phyloP scores from a whole-genome alignment of 129 eudicot genomes.

The Solidago caesia region DNA sequence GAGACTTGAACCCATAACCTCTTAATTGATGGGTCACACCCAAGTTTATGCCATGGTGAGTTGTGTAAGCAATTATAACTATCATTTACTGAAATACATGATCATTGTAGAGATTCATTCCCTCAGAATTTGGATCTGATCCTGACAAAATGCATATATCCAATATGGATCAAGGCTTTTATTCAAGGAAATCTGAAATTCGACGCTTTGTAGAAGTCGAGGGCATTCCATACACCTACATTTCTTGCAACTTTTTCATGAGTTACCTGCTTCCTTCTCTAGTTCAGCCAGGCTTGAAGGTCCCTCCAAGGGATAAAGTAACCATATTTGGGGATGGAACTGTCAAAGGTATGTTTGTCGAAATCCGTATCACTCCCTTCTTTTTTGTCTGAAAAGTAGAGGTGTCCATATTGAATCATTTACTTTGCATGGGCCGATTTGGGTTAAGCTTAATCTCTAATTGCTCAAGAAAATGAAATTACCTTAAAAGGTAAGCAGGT shows the following conservation, averaged over 20 bases:
- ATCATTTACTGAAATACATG: not conserved
- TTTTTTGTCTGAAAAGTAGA: not conserved
- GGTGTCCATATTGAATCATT: not conserved
- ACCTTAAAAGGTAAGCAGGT: not conserved
- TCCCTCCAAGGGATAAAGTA: slow-evolving; percentile 80
- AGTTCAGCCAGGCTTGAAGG: slow-evolving; percentile 65
- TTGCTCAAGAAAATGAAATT: not conserved
- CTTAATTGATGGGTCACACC: not conserved
- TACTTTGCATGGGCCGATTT: not conserved
- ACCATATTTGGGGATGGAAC: slow-evolving; percentile 77
- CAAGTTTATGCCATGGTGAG: not conserved
- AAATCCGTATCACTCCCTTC: not conserved
- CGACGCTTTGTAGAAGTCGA: slow-evolving; percentile 75
- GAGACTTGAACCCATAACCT: too few species aligned
- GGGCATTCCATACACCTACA: slow-evolving; percentile 69
- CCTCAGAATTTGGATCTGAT: slow-evolving; percentile 91
- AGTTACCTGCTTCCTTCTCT: slow-evolving; percentile 81
- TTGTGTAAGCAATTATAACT: not conserved
- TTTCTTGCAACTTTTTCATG: slow-evolving; percentile 75
- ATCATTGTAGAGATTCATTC: slow-evolving; percentile 70
- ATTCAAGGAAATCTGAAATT: slow-evolving; percentile 73
- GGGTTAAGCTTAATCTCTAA: not conserved
- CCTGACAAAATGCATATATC: slow-evolving; percentile 67
- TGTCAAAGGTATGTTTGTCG: slow-evolving; percentile 57
- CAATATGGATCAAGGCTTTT: slow-evolving; percentile 65